A percentile compares a stretch with the other conserved stretches of the same genome.
phyloP scores from a whole-genome alignment of 495 filamentous ascomycete genomes.

The Penicillium salamii region DNA sequence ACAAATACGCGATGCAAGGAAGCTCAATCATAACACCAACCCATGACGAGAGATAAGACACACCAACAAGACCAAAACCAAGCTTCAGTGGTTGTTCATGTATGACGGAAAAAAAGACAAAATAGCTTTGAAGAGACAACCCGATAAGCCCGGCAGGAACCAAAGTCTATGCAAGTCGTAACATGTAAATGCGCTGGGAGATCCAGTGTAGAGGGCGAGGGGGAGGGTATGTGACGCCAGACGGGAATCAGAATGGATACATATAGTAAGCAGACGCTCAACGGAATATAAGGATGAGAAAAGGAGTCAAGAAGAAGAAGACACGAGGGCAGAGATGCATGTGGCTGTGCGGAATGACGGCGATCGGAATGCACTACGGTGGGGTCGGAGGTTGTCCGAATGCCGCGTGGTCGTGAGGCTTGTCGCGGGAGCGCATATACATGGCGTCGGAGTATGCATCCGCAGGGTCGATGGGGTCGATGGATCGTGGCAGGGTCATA shows the following conservation, averaged over 20 bases:
- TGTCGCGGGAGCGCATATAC: constrained; percentile 41
- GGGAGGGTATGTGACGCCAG: constrained; percentile 13
- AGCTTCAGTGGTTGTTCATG: constrained; percentile 20
- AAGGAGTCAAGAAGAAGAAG: background rate
- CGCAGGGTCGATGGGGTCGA: constrained; percentile 14
- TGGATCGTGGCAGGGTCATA: constrained; percentile 19
- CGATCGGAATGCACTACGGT: constrained; percentile 22
- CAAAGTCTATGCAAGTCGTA: constrained; percentile 29
- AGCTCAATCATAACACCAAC: constrained; percentile 23
- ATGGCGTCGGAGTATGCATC: constrained; percentile 33
- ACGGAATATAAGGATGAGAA: constrained; percentile 5
- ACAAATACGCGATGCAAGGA: constrained; percentile 8
- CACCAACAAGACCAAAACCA: constrained; percentile 4
- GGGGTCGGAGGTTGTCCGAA: constrained; percentile 43
- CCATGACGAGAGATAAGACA: constrained; percentile 15
- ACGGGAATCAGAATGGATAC: constrained; percentile 14
- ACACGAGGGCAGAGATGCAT: background rate
- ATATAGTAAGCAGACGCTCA: constrained; percentile 11
- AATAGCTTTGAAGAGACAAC: constrained; percentile 20
- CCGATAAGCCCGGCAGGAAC: constrained; percentile 15
- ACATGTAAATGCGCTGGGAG: constrained; percentile 23
- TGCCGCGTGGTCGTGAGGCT: constrained; percentile 26
- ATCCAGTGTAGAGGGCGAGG: background rate
- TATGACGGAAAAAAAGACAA: constrained; percentile 18
- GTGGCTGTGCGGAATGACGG: background rate